Base-by-base conservation (phyloP, 345 rosid genomes). In the Salix brachista region DNA sequence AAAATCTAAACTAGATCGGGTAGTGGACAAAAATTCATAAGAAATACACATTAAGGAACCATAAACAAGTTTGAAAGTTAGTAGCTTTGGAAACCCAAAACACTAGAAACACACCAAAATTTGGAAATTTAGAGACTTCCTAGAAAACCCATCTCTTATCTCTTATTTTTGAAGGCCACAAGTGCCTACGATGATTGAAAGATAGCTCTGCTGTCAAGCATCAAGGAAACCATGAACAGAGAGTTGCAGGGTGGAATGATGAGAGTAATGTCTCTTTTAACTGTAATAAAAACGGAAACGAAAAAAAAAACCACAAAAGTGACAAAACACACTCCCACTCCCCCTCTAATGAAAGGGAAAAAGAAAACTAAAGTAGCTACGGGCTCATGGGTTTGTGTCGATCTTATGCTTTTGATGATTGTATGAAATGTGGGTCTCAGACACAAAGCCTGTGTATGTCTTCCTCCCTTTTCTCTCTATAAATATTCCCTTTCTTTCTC, bases 141-240 rank as follows among this genome's bases (percentile, higher is more conserved):
- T 56, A 13, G 74, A 79, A 81, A 81, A 69, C 80, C 84, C 87
- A 83, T 83, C 73, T 79, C 48, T 46, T 68, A 81, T 77, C 79
- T 81, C 72, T 65, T 77, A 72, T 78, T 80, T 74, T 54, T 66
- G 79, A 84, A 76, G 77, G 66, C 69, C 73, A 50, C 3, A 60
- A 78, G 80, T 77, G 87, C 26, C 64, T 61, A 81, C 77, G 85
- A 90, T 86, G 87, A 88, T 85, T 83, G 81, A 80, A 50, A 66
- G 67, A 79, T 75, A 86, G 86, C 83, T 65, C 77, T 48, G 78
- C 85, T 88, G 98, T 85, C 80, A 77, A 86, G 96, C 89, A 91
- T 86, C 83, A 78, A 84, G 89, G 91, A 79, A 89, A 86, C 93
- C 89, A 80, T 65, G 50, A 85, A 81, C 81, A 83, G 82, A 75